Percentiles rank a stretch among this genome's conserved stretches.
Evolutionary conservation across 305 asterid genomes (phyloP).

Genomic region (Stenogyne calaminthoides): DNA sequence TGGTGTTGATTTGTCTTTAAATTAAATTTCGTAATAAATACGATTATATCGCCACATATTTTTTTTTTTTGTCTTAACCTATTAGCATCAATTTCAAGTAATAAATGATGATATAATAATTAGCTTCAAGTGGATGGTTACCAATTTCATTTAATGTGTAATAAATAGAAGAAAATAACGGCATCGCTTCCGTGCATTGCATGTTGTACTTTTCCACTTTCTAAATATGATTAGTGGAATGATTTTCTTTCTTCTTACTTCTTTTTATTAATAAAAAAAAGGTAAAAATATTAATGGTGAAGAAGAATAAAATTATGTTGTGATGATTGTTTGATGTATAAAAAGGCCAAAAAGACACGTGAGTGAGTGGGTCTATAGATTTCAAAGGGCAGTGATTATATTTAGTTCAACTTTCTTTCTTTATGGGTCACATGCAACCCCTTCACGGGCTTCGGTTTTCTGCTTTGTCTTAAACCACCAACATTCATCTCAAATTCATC

Average conservation of each 20-base stretch:
- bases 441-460: conserved; percentile 76
- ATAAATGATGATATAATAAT: neutral
- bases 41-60: too few species aligned
- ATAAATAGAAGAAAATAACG: neutral
- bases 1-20: too few species aligned
- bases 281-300: neutral
- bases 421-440: conserved; percentile 73
- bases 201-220: conserved; percentile 14
- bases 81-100: neutral
- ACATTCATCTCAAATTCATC: conserved; percentile 26
- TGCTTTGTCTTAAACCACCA: conserved; percentile 51
- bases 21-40: too few species aligned
- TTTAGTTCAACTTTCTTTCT: conserved; percentile 48
- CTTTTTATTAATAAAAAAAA: neutral
- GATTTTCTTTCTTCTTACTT: neutral
- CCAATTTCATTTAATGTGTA: neutral
- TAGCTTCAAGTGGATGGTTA: neutral
- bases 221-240: conserved; percentile 1
- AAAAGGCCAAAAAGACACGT: conserved; percentile 57
- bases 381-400: conserved; percentile 61
- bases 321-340: conserved; percentile 24
- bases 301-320: neutral
- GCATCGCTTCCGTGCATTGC: conserved; percentile 1
- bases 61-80: too few species aligned
- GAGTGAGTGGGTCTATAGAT: conserved; percentile 82